phyloP scores from a whole-genome alignment of 164 flowering plant species.

The Umbellularia californica region DNA sequence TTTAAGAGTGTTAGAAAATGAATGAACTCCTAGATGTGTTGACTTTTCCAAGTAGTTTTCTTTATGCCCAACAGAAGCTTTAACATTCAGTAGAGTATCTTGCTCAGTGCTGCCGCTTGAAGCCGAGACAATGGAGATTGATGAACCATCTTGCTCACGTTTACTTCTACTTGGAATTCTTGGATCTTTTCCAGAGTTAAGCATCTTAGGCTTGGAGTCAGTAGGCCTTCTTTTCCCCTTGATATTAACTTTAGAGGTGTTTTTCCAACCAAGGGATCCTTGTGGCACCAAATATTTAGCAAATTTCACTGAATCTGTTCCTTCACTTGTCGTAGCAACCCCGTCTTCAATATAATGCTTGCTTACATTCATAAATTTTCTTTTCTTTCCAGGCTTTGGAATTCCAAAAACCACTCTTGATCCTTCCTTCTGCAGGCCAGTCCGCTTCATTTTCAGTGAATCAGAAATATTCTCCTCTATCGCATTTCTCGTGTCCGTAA shows the following conservation, averaged over 20 bases:
- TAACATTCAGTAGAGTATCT: slow-evolving; percentile 25
- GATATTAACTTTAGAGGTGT: slow-evolving; percentile 38
- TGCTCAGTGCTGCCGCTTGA: slow-evolving; percentile 15
- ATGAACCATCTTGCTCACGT: slow-evolving; percentile 31
- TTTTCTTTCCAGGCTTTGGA: slow-evolving; percentile 95
- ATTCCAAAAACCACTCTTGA: slow-evolving; percentile 77
- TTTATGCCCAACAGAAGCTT: slow-evolving; percentile 32
- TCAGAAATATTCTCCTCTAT: slow-evolving; percentile 40
- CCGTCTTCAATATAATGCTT: slow-evolving; percentile 68
- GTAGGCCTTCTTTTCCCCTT: slow-evolving; percentile 47
- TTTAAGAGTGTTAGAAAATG: slow-evolving; percentile 24
- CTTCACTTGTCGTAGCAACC: slow-evolving; percentile 30
- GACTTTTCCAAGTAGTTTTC: slow-evolving; percentile 23
- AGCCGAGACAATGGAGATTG: slow-evolving; percentile 23
- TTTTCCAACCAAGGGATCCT: slow-evolving; percentile 52
- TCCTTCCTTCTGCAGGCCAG: slow-evolving; percentile 72
- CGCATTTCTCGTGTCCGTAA: slow-evolving; percentile 58
- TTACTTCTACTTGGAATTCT: slow-evolving; percentile 30
- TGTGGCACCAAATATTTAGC: slow-evolving; percentile 59
- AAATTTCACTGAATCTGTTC: slow-evolving; percentile 47
- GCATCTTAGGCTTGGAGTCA: slow-evolving; percentile 43
- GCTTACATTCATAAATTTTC: slow-evolving; percentile 97
- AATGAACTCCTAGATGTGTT: slow-evolving; percentile 24
- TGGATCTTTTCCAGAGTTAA: slow-evolving; percentile 42
- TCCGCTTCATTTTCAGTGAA: slow-evolving; percentile 41